Evolutionary conservation across 768 basidiomycete species (phyloP), one percentile per base, ranked within the genome.

Genomic region (Fomitopsis serialis): DNA sequence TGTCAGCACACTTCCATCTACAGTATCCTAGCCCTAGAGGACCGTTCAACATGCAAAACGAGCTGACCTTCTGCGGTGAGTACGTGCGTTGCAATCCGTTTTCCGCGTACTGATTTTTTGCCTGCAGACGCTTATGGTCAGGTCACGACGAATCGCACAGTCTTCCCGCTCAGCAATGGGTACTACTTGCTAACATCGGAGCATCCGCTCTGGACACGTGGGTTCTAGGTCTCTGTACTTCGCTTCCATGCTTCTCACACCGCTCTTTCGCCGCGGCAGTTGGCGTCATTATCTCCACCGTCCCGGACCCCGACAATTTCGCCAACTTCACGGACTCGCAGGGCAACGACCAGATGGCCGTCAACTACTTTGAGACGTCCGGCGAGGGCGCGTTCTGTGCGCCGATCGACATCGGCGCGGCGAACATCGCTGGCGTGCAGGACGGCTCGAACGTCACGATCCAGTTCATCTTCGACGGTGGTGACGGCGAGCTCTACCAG

Each of bases 21-120:
- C 78, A 85, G 61, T 92, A 80, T 66, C 92, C 92, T 17, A 58
- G 73, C 0, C 84, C 89, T 11, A 76, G 92, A 45, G 92, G 92
- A 1, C 64, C 60, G 0, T 93, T 94, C 65, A 75, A 75, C 50
- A 77, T 84, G 52, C 70, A 77, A 48, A 61, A 74, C 15, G 86
- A 89, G 58, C 72, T 75, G 12, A 69, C 61, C 1, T 87, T 89
- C 63, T 92, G 92, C 62, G 89, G 88, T 87, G 56, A 40, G 78
- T 66, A 15, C n/a, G 25, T 19, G 10, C 21, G 9, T 48, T 27
- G 21, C 13, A 34, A 3, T 8, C 9, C 27, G 29, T 29, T 17
- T 4, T 8, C 19, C 10, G 5, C 6, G 10, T 48, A 3, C 12
- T 17, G 3, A 48, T 8, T 22, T 10, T n/a, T 34, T 21, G 40